Conservation (phyloP, 352 stramenopile genomes). For the Elongisporangium undulatum region DNA sequence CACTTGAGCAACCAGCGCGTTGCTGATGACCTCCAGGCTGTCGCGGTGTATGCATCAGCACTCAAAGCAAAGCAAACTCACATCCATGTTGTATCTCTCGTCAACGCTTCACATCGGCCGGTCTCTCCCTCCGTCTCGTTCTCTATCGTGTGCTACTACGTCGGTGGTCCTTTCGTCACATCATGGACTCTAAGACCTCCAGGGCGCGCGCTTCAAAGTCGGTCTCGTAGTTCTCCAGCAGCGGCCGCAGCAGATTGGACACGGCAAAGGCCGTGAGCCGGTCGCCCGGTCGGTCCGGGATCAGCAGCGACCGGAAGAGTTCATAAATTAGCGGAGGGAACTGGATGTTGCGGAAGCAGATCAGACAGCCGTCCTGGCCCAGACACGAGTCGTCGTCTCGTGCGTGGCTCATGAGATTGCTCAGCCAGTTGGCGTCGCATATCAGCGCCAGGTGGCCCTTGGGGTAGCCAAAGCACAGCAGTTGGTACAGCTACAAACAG, state of each 20-base stretch:
- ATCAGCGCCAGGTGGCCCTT: constrained; percentile 72
- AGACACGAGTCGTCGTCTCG: constrained; percentile 28
- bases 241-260: constrained; percentile 45
- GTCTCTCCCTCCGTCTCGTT: neutral
- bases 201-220: constrained; percentile 48
- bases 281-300: constrained; percentile 36
- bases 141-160: neutral
- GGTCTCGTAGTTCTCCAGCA: constrained; percentile 54
- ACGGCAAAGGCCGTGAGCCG: constrained; percentile 53
- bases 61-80: neutral
- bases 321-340: constrained; percentile 77
- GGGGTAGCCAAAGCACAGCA: constrained; percentile 78
- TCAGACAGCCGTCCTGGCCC: constrained; percentile 62
- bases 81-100: neutral
- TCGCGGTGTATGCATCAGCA: neutral
- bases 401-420: constrained; percentile 64
- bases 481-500: constrained; percentile 64
- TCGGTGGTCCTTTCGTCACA: constrained; percentile 5
- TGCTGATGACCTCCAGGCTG: no score
- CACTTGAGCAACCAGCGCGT: no score
- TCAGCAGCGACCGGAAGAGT: constrained; percentile 58
- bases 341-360: constrained; percentile 75
- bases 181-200: constrained; percentile 39
- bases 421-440: constrained; percentile 69
- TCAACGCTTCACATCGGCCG: neutral